These are phyloP conservation scores for Calvatia gigantea DNA, from an alignment of 768 basidiomycete genomes.

Conservation along the genomic window DNA sequence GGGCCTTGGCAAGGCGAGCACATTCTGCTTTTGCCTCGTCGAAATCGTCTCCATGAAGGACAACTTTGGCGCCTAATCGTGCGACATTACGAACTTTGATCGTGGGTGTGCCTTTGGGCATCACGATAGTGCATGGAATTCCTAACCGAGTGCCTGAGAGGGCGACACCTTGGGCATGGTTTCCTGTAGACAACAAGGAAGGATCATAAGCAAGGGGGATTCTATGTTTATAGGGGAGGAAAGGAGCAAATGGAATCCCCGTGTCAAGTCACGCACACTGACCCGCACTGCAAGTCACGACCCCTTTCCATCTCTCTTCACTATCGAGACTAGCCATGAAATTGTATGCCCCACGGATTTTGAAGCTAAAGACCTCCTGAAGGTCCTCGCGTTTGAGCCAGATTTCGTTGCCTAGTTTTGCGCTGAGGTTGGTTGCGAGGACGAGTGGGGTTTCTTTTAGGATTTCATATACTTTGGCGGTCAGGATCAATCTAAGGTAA, in stretches of 20 bases:
- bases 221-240: constrained; percentile 1
- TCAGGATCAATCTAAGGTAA: constrained; percentile 84
- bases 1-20: constrained; percentile 69
- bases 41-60: constrained; percentile 89
- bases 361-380: constrained; percentile 98
- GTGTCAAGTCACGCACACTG: constrained; percentile 51
- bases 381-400: constrained; percentile 97
- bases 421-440: constrained; percentile 79
- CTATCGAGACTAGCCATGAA: constrained; percentile 89
- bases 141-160: constrained; percentile 84
- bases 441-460: constrained; percentile 89
- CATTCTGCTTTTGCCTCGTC: constrained; percentile 97
- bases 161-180: constrained; percentile 98
- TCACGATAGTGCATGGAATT: constrained; percentile 98
- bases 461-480: constrained; percentile 88
- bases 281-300: constrained; percentile 98
- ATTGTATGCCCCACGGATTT: constrained; percentile 97
- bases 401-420: constrained; percentile 87
- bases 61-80: constrained; percentile 92
- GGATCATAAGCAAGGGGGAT: background rate
- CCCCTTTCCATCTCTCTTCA: constrained; percentile 95
- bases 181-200: constrained; percentile 51
- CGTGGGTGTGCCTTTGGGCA: constrained; percentile 91
- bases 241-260: constrained; percentile 15
- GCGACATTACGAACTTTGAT: constrained; percentile 97